phyloP scores from a whole-genome alignment of 352 stramenopile genomes.

The Phytophthora vignae region DNA sequence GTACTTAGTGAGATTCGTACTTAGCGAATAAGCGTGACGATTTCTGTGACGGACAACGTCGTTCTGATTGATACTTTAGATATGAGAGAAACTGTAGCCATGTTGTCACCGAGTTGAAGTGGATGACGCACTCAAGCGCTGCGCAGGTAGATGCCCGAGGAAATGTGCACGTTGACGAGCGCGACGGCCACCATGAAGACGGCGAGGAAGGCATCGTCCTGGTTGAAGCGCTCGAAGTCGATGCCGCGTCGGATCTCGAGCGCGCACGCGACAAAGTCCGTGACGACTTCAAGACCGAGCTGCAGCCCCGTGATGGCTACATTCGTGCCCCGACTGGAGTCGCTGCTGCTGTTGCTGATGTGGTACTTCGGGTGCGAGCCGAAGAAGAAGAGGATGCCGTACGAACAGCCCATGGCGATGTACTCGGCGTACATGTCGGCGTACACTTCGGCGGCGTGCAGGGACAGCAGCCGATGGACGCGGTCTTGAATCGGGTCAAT shows the following conservation, averaged over 20 bases:
- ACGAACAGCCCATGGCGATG: constrained; percentile 53
- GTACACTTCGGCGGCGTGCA: constrained; percentile 34
- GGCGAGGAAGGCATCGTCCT: constrained; percentile 27
- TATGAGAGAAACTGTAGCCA: constrained; percentile 15
- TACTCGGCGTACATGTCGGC: constrained; percentile 58
- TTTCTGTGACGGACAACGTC: no score
- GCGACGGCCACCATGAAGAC: constrained; percentile 26
- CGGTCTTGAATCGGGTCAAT: constrained; percentile 16
- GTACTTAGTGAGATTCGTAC: no score
- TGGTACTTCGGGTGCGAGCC: constrained; percentile 43
- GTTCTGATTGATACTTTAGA: no score
- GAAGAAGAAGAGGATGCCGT: constrained; percentile 44
- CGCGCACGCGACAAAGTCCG: constrained; percentile 36
- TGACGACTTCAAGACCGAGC: constrained; percentile 26
- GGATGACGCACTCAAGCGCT: neutral
- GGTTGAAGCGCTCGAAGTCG: constrained; percentile 32
- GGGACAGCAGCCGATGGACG: constrained; percentile 20
- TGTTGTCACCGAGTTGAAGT: constrained; percentile 27
- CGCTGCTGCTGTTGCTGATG: constrained; percentile 6
- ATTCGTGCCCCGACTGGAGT: neutral
- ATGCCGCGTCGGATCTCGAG: constrained; percentile 33
- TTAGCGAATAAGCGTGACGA: no score
- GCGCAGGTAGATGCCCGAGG: constrained; percentile 30
- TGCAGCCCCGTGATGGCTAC: constrained; percentile 25
- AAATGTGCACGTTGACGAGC: constrained; percentile 37